Base-by-base conservation (phyloP, 306 rosid species). In the Castanea crenata region DNA sequence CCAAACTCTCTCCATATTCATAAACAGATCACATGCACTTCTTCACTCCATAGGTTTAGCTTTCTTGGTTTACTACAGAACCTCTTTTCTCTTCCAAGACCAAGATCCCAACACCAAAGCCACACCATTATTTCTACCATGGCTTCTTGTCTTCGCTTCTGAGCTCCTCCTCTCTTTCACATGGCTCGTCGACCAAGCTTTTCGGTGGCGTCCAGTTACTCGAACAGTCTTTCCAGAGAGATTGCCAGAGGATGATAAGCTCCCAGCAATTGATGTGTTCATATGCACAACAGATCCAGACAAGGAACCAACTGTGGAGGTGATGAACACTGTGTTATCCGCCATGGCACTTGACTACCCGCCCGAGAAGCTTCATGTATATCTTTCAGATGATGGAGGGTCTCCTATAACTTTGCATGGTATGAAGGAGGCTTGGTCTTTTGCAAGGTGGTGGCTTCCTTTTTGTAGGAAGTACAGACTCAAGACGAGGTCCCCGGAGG, bases 311-410 rank as follows among this genome's bases (percentile, higher is more conserved):
- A 79, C 91, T 61, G n/a, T 83, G 27, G 90, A 65, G 19, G 97
- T 92, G 18, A 92, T 92, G 97, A 94, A 92, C 76, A 90, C 88
- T 44, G 88, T 94, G 15, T 34, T 94, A 65, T 91, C 98, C 4
- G 92, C 90, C 73, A 87, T 94, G 90, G 91, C 92, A 7, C 78
- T 94, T 69, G 94, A 89, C 74, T 94, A 92, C 79, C 95, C 95
- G 0, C 81, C 84, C 11, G 78, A 90, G 67, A 94, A 92, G 86
- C 94, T 93, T 74, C 85, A 85, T 18, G 86, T 92, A 41, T 93
- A 90, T 79, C 85, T 93, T 5, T 93, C 97, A 1, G 97, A 93
- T 63, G 97, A 91, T 59, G 92, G 91, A 0, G 92, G 89, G 63
- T 92, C 93, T 6, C 55, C 71, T 4, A 15, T 87, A 20, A 93